Evolutionary conservation across 1,284 basidiomycete species (phyloP), one percentile per base, ranked within the genome.

Genomic region (Ceratobasidium sp.): DNA sequence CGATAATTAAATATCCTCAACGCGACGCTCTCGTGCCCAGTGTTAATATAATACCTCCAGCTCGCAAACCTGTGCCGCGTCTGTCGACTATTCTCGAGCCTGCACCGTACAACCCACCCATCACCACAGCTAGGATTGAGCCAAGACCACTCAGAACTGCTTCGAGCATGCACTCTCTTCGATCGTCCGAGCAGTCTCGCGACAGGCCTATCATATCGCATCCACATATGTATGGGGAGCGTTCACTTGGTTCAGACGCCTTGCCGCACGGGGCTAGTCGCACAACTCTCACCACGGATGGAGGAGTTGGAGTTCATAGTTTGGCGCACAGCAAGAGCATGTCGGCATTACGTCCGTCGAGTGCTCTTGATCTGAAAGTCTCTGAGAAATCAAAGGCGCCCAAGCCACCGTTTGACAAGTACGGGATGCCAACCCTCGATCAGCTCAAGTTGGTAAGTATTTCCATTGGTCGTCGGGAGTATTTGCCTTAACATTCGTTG

Each of bases 351-450:
- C 32, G 36, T 28, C 10, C 57, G n/a, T 34, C 57, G 12, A 58
- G 57, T 23, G 21, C 32, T 8, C 5, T 5, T 16, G 32, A 21
- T 5, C 14, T 26, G 26, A 45, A 48, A 12, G 60, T 48, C 3
- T 30, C 48, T 2, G 45, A 64, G 46, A 48, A 45, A n/a, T 8
- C 26, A 18, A 67, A 67, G 50, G 32, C 4, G 12, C 64, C 64
- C 2, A 50, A 36, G 32, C 64, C 50, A 36, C 64, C 64, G 32
- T 67, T 67, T 28, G 50, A 67, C 32, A 67, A 67, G 36, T 41
- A 55, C 52, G 50, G 34, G 36, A 55, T 55, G 21, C 64, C 64
- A 18, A 43, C 26, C 28, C 36, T 26, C 16, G 64, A 67, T 2
- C 64, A 67, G n/a, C 26, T 67, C 5, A 67, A 32, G 28, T 26